Conservation (phyloP, 2,329 filamentous ascomycete genomes). For the Fusarium xyrophilum region DNA sequence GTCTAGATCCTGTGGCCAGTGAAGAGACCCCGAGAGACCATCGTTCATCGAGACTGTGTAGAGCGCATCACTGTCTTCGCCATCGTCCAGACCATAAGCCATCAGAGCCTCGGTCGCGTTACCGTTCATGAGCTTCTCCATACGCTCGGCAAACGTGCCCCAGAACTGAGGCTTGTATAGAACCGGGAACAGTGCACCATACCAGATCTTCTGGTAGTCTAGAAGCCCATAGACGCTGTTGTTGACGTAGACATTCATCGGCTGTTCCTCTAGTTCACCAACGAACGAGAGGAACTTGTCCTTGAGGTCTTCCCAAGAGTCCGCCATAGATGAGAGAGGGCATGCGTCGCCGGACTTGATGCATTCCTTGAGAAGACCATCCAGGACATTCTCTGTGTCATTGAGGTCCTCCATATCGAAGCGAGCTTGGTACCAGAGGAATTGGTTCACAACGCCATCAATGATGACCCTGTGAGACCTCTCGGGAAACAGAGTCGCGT, state of each 20-base stretch:
- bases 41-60: conserved; percentile 43
- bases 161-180: conserved; percentile 51
- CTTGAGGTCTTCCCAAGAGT: conserved; percentile 47
- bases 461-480: conserved; percentile 46
- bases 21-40: conserved; percentile 25
- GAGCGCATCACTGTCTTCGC: conserved; percentile 37
- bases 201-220: conserved; percentile 47
- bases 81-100: conserved; percentile 41
- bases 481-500: conserved; percentile 49
- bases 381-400: conserved; percentile 43
- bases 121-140: conserved; percentile 48
- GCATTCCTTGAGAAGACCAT: conserved; percentile 48
- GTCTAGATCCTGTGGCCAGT: conserved; percentile 46
- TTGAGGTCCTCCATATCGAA: conserved; percentile 39
- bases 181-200: conserved; percentile 48
- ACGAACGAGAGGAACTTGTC: conserved; percentile 45
- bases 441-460: conserved; percentile 47
- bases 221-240: conserved; percentile 49
- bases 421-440: conserved; percentile 44
- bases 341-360: conserved; percentile 55
- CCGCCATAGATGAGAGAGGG: conserved; percentile 48
- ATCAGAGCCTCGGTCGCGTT: conserved; percentile 50
- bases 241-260: conserved; percentile 53
- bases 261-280: conserved; percentile 47
- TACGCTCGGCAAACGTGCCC: conserved; percentile 46